A percentile compares a stretch with the other conserved stretches of the same genome.
Evolutionary conservation across 1,139 yeast genomes (phyloP).

Genomic region (Saccharomyces hybrid): DNA sequence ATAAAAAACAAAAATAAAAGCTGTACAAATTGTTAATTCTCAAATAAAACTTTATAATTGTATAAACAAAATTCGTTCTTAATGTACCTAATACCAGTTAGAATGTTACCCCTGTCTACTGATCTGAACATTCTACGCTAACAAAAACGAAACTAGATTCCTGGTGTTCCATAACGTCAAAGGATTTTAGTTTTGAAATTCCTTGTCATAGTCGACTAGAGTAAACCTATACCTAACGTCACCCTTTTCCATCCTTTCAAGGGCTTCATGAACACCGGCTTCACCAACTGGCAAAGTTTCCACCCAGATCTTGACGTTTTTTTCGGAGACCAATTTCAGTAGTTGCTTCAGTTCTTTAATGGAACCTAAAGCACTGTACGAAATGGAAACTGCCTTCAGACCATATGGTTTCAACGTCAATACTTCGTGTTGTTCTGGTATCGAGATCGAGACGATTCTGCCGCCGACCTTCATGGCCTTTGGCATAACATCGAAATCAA

Average conservation of each 20-base stretch:
- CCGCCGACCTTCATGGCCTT: conserved; percentile 39
- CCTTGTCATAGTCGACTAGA: conserved; percentile 38
- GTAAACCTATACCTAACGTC: conserved; percentile 61
- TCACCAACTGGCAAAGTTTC: conserved; percentile 49
- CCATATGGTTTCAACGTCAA: conserved; percentile 39
- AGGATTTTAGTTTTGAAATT: conserved; percentile 7
- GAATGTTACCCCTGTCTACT: not conserved
- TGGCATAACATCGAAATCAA: conserved; percentile 35
- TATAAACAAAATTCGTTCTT: not conserved
- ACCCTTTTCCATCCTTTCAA: conserved; percentile 43
- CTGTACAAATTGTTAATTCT: not conserved
- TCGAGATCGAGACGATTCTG: conserved; percentile 47
- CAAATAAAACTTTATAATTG: not conserved
- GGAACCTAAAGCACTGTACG: conserved; percentile 43
- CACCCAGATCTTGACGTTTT: conserved; percentile 50
- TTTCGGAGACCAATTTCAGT: conserved; percentile 46
- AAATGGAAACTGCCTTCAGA: conserved; percentile 32
- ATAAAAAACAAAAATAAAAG: not conserved
- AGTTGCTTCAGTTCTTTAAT: conserved; percentile 49
- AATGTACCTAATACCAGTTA: not conserved
- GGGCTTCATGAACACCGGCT: conserved; percentile 43
- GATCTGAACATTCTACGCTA: conserved; percentile 5
- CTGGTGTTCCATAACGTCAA: too few relatives aligned
- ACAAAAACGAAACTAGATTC: too few relatives aligned
- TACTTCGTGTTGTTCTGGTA: conserved; percentile 40